Base-by-base conservation (phyloP, 2,329 filamentous ascomycete species). In the Claviceps paspali region DNA sequence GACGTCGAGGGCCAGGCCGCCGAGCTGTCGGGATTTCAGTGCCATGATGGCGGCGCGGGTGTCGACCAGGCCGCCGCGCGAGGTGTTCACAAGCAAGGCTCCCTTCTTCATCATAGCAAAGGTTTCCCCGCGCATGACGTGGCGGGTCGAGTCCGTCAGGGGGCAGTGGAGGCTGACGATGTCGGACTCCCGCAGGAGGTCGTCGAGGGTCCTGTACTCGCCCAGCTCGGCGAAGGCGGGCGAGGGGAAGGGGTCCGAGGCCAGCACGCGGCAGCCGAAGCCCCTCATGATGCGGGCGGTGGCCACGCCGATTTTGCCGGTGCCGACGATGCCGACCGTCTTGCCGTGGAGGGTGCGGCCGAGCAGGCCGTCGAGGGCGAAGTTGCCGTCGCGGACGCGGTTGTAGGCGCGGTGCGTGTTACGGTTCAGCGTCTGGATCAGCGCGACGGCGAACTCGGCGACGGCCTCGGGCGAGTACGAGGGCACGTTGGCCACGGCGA, bases 391-490 rank as follows among this genome's bases (percentile, higher is more conserved):
- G 30, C 76, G 70, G 15, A 79, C 76, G 19, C 77, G 71, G 52
- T 76, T 78, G 55, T 77, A 80, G 3, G 76, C 73, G 17, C 73
- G 70, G 52, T 81, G 77, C 11, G 73, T 79, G 50, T 76, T 72
- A 30, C 77, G 72, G 52, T 80, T 78, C 30, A 81, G 62, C 1
- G 76, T 78, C 59, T 79, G 74, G 37, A 80, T 62, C 41, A 81
- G 61, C 2, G 75, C 73, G n/a, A 81, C 67, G 29, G 74, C 68
- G 48, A 79, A 81, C 61, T 82, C 77, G 45, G 76, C 76, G 2
- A 82, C 77, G 2, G 76, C 73, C 53, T 81, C 73, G 41, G 77
- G 77, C 6, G 74, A 76, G 57, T 82, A 82, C 3, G 73, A 68
- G 1, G 77, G 76, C 24, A 82, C 76, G 41, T 76, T 74, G 46